A percentile compares a stretch with the other conserved stretches of the same genome.
phyloP scores from a whole-genome alignment of 495 filamentous ascomycete species.

The Oleoguttula mirabilis region DNA sequence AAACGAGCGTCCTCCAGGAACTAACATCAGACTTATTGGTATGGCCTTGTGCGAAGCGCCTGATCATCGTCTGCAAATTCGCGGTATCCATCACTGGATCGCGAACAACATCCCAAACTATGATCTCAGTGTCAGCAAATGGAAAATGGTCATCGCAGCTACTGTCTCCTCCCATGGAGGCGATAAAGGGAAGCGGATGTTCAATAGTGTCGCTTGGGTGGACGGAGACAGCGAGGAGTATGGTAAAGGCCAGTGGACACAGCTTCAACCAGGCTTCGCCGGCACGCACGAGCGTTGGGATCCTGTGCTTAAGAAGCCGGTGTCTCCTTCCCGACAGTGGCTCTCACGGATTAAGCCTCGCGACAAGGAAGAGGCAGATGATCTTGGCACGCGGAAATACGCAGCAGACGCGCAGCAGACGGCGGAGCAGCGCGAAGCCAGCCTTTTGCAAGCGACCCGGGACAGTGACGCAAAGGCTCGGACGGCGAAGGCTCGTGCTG shows the following conservation, averaged over 20 bases:
- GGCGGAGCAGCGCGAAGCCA: no score
- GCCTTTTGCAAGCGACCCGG: no score
- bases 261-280: not conserved
- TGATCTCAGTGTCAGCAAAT: not conserved
- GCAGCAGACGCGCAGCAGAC: no score
- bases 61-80: slow-evolving; percentile 2
- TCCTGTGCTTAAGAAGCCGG: slow-evolving; percentile 14
- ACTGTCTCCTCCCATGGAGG: not conserved
- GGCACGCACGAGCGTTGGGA: slow-evolving; percentile 4
- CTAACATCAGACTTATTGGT: slow-evolving; percentile 8
- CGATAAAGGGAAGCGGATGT: not conserved
- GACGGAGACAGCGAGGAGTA: not conserved
- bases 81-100: slow-evolving; percentile 18
- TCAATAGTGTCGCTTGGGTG: not conserved
- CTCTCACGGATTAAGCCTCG: not conserved
- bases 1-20: slow-evolving; percentile 1
- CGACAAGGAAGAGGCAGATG: not conserved
- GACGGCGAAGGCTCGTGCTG: no score
- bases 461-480: no score
- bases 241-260: not conserved
- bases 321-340: slow-evolving; percentile 5
- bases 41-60: slow-evolving; percentile 14
- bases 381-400: no score
- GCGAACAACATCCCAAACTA: slow-evolving; percentile 16
- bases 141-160: slow-evolving; percentile 6